These are phyloP conservation scores for Madurella fahalii DNA, from an alignment of 2,329 filamentous ascomycete species.

Conservation along the genomic window DNA sequence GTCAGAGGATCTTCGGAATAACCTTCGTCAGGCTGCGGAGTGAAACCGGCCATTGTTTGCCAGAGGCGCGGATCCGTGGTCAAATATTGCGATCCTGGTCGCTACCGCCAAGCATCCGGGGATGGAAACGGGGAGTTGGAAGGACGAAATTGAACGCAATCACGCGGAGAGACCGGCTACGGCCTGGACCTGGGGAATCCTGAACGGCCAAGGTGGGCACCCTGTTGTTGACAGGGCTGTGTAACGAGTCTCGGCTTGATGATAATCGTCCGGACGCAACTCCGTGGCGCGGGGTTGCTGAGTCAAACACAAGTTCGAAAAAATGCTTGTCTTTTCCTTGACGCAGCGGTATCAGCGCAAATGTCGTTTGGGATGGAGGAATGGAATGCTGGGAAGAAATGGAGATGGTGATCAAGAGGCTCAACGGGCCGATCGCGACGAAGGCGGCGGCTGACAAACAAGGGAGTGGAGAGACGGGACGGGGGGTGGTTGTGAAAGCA, in stretches of 20 bases:
- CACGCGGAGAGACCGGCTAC: background rate
- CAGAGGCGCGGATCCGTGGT: constrained; percentile 2
- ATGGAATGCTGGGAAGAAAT: background rate
- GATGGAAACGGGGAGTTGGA: too few relatives aligned
- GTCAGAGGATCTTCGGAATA: constrained; percentile 73
- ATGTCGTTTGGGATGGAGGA: background rate
- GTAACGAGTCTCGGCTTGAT: background rate
- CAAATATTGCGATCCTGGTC: background rate
- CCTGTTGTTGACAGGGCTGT: background rate
- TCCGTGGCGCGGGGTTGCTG: background rate
- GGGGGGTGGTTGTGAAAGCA: too few relatives aligned
- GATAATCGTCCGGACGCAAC: background rate
- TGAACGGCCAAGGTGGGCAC: background rate
- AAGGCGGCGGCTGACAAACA: background rate
- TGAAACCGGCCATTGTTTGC: constrained; percentile 24
- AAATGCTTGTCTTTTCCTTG: too few relatives aligned
- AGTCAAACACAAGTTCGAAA: background rate
- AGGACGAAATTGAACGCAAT: background rate
- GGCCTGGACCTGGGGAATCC: background rate
- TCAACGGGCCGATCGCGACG: background rate
- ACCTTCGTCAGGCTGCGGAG: constrained; percentile 68
- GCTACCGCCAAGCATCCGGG: background rate
- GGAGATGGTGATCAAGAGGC: background rate
- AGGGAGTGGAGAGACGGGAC: background rate
- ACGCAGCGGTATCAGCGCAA: background rate